Evolutionary conservation across 2,329 filamentous ascomycete species (phyloP), one percentile per base, ranked within the genome.

Genomic region (Trichoderma polysporum): DNA sequence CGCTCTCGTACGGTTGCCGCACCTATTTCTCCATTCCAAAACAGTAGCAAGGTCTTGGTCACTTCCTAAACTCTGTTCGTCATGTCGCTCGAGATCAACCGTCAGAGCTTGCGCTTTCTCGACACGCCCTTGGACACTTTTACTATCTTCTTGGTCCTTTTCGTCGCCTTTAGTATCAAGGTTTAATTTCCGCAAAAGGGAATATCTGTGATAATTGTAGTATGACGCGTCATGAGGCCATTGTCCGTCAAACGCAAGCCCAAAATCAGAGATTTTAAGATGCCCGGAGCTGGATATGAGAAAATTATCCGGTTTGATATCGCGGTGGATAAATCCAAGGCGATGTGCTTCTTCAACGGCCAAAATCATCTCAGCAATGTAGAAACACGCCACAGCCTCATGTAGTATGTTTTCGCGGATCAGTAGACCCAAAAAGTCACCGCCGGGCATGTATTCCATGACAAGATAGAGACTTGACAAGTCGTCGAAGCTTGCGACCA

Each of bases 381-480:
- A 98, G 82, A 92, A 97, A 69, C 87, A 90, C 4, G 94, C 89
- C 50, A 92, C 87, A 0, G 85, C 82, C 77, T 98, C 95, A 65
- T 88, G 88, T 2, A 99, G 83, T 2, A 92, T 87, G 69, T 95
- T 93, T 74, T 96, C 91, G 17, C 94, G 88, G 65, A 97, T 91
- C 17, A 99, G 81, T 0, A 97, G 79, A 1, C 92, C 92, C 0
- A 99, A 84, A 71, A 99, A 98, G 76, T 99, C 94, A 0, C 95
- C 94, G 0, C 94, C 95, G 2, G 96, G 90, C 93, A 97, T 97
- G 75, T 97, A 99, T 68, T 98, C 94, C 93, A 98, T 97, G 61
- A 97, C 91, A 6, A 99, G 86, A 73, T 98, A 98, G 6, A 99
- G 83, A 72, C 92, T 92, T 49, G 86, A 85, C 39, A 86, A 82